These are phyloP conservation scores for Puccinia polysora DNA, from an alignment of 1,284 basidiomycete species.

Conservation along the genomic window DNA sequence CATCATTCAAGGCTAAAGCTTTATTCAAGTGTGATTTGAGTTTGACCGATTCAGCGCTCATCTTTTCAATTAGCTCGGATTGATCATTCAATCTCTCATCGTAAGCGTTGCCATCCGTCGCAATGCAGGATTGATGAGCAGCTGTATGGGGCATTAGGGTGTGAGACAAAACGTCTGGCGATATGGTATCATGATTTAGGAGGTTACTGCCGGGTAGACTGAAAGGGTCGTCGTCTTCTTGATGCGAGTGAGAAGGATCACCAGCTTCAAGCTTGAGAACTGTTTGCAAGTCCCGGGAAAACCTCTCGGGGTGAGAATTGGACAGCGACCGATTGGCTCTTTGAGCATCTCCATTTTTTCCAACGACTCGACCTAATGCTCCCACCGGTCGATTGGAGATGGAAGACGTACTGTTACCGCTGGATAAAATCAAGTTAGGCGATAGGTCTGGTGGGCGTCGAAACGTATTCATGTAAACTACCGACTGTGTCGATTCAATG, in stretches of 20 bases:
- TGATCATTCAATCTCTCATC: neutral
- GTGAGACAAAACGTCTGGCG: neutral
- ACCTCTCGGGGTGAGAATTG: neutral
- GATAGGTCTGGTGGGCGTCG: constrained; percentile 7
- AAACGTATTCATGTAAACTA: constrained; percentile 12
- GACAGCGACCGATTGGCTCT: neutral
- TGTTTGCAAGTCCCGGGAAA: neutral
- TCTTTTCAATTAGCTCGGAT: neutral
- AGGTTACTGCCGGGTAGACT: constrained; percentile 1
- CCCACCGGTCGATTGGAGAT: constrained; percentile 15
- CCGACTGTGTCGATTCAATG: neutral
- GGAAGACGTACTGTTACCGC: neutral
- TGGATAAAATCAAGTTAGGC: neutral
- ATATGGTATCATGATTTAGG: neutral
- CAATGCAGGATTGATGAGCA: neutral
- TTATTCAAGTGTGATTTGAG: constrained; percentile 17
- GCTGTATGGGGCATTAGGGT: neutral
- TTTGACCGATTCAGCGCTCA: constrained; percentile 9
- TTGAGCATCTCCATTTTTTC: constrained; percentile 12
- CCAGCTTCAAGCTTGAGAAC: constrained; percentile 2
- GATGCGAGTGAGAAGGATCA: neutral
- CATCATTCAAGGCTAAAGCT: constrained; percentile 26
- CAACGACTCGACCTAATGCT: constrained; percentile 18
- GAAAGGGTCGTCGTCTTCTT: constrained; percentile 9
- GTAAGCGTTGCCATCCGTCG: neutral